Percentiles rank a stretch among this genome's conserved stretches.
Evolutionary conservation across 208 protist species (phyloP).

Genomic region (Trypanosoma melophagium): DNA sequence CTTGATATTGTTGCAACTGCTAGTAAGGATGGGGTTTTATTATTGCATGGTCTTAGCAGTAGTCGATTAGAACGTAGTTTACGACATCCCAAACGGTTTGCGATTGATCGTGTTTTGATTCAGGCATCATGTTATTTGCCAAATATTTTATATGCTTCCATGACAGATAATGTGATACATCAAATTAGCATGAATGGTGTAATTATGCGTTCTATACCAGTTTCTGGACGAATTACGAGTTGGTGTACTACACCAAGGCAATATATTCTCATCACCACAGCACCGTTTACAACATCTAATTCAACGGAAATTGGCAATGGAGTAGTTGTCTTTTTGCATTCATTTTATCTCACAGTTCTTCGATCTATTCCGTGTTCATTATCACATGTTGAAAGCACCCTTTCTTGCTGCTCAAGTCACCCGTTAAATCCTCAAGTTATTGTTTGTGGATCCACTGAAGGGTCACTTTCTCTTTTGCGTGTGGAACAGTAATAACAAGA

Average conservation of each 20-base stretch:
- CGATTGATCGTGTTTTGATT: constrained; percentile 80
- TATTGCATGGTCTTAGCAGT: constrained; percentile 75
- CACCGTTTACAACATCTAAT: constrained; percentile 19
- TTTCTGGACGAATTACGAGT: constrained; percentile 61
- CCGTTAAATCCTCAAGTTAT: constrained; percentile 66
- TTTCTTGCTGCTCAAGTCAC: constrained; percentile 52
- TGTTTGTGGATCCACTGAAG: constrained; percentile 43
- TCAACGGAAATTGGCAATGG: constrained; percentile 18
- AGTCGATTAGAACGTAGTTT: constrained; percentile 69
- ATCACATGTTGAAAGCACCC: constrained; percentile 29
- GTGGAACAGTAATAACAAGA: constrained; percentile 5
- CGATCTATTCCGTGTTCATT: constrained; percentile 50
- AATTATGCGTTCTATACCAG: constrained; percentile 51
- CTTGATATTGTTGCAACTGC: constrained; percentile 85
- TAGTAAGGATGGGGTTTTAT: constrained; percentile 75
- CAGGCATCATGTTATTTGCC: constrained; percentile 79
- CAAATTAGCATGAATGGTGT: constrained; percentile 83
- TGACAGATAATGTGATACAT: constrained; percentile 71
- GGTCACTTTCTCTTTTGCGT: constrained; percentile 33
- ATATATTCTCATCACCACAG: constrained; percentile 63
- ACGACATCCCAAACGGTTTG: constrained; percentile 56
- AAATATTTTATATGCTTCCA: constrained; percentile 74
- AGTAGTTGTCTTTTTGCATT: constrained; percentile 69
- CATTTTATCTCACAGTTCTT: constrained; percentile 61
- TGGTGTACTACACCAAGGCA: constrained; percentile 72